Conservation (phyloP, 495 filamentous ascomycete genomes). For the Lindgomyces ingoldianus region DNA sequence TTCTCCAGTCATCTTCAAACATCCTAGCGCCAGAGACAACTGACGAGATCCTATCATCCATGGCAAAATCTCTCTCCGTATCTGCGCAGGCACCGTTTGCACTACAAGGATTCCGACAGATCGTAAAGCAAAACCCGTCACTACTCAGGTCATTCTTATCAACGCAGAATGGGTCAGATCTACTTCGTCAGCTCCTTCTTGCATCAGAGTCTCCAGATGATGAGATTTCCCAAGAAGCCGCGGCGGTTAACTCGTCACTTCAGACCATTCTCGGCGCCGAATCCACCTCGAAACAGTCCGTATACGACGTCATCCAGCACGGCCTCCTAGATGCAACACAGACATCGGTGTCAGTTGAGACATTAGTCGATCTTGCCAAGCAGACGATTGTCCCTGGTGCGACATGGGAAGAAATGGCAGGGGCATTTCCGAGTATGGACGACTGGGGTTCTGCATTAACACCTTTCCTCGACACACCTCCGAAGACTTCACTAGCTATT, state of each 20-base stretch:
- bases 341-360: conserved; percentile 55
- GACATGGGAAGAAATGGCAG: conserved; percentile 43
- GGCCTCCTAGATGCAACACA: conserved; percentile 53
- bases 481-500: conserved; percentile 66
- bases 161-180: conserved; percentile 50
- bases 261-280: conserved; percentile 25
- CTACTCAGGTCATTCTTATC: conserved; percentile 40
- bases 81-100: conserved; percentile 33
- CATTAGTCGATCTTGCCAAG: conserved; percentile 56
- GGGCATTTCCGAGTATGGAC: conserved; percentile 52
- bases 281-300: conserved; percentile 24
- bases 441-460: conserved; percentile 58
- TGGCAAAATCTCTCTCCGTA: conserved; percentile 45
- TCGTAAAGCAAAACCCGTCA: conserved; percentile 37
- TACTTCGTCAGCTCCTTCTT: conserved; percentile 59
- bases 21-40: conserved; percentile 30
- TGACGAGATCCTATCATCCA: conserved; percentile 38
- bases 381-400: conserved; percentile 51
- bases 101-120: conserved; percentile 44
- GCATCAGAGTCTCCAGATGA: conserved; percentile 60
- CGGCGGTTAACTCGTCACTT: conserved; percentile 43
- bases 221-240: conserved; percentile 54
- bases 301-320: conserved; percentile 55
- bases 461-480: conserved; percentile 58
- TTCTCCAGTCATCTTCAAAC: conserved; percentile 30